A percentile compares a stretch with the other conserved stretches of the same genome.
Evolutionary conservation across 805 yeast species (phyloP).

Genomic region (Kodamaea neixiangensis): DNA sequence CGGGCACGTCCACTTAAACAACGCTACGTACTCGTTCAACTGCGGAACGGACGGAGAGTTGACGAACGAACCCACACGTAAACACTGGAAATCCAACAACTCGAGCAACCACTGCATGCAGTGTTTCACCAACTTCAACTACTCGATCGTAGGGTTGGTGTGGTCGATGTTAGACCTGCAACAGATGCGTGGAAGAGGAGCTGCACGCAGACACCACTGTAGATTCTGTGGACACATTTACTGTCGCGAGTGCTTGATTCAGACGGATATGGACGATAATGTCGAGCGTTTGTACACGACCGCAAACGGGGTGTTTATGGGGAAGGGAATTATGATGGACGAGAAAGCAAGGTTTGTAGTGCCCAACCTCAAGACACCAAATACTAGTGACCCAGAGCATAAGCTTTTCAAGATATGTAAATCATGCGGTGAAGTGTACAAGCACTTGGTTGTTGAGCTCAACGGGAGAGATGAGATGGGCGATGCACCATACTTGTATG

Average conservation of each 20-base stretch:
- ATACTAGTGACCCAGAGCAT: slow-evolving; percentile 10
- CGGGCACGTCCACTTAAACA: slow-evolving; percentile 7
- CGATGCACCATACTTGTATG: slow-evolving; percentile 21
- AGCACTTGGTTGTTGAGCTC: slow-evolving; percentile 14
- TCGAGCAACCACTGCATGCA: slow-evolving; percentile 43
- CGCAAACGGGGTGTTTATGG: slow-evolving; percentile 11
- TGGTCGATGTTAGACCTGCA: slow-evolving; percentile 13
- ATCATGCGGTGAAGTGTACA: slow-evolving; percentile 31
- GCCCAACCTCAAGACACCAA: slow-evolving; percentile 23
- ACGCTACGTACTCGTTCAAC: slow-evolving; percentile 1
- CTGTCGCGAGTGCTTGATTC: slow-evolving; percentile 29
- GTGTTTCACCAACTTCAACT: slow-evolving; percentile 38
- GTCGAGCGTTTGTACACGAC: slow-evolving; percentile 11
- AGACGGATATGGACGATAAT: slow-evolving; percentile 14
- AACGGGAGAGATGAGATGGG: slow-evolving; percentile 15
- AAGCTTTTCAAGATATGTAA: slow-evolving; percentile 35
- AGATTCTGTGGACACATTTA: slow-evolving; percentile 52
- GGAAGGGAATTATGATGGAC: slow-evolving; percentile 23
- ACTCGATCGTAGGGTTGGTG: slow-evolving; percentile 16
- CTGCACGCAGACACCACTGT: slow-evolving; percentile 47
- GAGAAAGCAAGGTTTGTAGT: slow-evolving; percentile 33
- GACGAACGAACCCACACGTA: slow-evolving; percentile 47
- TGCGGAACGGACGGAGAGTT: neutral
- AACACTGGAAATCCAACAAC: slow-evolving; percentile 54
- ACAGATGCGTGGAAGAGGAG: slow-evolving; percentile 30